phyloP scores from a whole-genome alignment of 2,329 filamentous ascomycete genomes.

The Fusarium heterosporum region DNA sequence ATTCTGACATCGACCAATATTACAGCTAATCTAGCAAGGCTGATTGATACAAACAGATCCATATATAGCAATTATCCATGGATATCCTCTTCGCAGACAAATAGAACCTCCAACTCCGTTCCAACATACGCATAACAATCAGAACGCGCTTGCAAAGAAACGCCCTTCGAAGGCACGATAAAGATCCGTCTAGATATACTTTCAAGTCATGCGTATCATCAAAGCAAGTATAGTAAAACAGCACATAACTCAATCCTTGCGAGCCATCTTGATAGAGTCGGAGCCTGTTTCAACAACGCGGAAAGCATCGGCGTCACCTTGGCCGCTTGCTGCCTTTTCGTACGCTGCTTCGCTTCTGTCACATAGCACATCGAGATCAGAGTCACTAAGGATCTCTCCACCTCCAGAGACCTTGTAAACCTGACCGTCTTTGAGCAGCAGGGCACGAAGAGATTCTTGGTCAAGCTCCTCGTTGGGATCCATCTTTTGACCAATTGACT shows the following conservation, averaged over 20 bases:
- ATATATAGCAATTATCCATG: neutral
- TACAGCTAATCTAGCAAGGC: neutral
- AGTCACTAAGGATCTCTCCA: conserved; percentile 76
- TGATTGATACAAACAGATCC: neutral
- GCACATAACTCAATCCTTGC: conserved; percentile 29
- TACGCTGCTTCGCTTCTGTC: conserved; percentile 77
- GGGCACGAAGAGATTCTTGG: conserved; percentile 69
- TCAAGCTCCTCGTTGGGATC: conserved; percentile 66
- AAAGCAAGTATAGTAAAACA: neutral
- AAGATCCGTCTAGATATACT: neutral
- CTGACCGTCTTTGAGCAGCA: conserved; percentile 78
- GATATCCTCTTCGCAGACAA: neutral
- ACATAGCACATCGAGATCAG: conserved; percentile 81
- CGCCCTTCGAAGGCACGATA: neutral
- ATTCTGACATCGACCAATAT: neutral
- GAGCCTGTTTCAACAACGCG: conserved; percentile 82
- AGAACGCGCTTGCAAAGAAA: conserved; percentile 11
- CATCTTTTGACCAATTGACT: conserved; percentile 73
- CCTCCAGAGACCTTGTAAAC: conserved; percentile 70
- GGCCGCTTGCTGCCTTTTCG: conserved; percentile 79
- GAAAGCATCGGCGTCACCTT: conserved; percentile 78
- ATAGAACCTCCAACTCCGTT: neutral
- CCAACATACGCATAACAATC: neutral
- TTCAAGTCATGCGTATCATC: neutral
- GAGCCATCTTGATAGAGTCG: conserved; percentile 61